Conservation (phyloP, 2,329 filamentous ascomycete genomes). For the Calonectria pseudoturangicola region DNA sequence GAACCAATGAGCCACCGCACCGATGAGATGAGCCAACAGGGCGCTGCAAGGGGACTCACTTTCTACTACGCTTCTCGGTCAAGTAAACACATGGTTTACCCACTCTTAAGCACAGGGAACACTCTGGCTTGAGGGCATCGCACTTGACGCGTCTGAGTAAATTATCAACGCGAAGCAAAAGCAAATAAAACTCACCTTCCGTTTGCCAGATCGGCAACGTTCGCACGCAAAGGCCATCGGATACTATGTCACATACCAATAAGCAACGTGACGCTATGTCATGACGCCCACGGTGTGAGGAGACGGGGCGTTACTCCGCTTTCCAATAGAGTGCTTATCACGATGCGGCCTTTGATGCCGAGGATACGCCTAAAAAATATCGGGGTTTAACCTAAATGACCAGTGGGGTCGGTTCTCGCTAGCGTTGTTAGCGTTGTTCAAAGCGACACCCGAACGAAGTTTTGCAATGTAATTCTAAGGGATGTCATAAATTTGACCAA, state of each 20-base stretch:
- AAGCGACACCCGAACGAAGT: too few species aligned
- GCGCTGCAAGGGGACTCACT: background rate
- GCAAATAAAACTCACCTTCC: background rate
- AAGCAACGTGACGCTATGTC: too few species aligned
- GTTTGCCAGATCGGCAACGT: constrained; percentile 17
- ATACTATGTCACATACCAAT: background rate
- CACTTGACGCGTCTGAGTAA: constrained; percentile 1
- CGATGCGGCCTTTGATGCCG: background rate
- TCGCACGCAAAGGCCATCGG: constrained; percentile 19
- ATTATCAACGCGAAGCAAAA: background rate
- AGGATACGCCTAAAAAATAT: constrained; percentile 14
- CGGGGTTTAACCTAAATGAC: constrained; percentile 13
- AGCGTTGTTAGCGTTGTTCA: too few species aligned
- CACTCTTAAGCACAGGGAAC: background rate
- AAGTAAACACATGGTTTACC: constrained; percentile 3
- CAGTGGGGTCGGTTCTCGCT: background rate
- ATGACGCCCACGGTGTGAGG: background rate
- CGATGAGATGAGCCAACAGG: background rate
- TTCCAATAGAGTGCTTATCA: background rate
- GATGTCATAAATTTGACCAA: too few species aligned
- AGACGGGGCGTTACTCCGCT: constrained; percentile 10
- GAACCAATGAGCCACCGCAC: background rate
- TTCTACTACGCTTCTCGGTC: constrained; percentile 17
- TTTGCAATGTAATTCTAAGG: too few species aligned
- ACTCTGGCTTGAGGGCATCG: constrained; percentile 5